A percentile compares a stretch with the other conserved stretches of the same genome.
These are phyloP conservation scores for Leucoagaricus sp. DNA, from an alignment of 1,284 basidiomycete species.

Conservation along the genomic window DNA sequence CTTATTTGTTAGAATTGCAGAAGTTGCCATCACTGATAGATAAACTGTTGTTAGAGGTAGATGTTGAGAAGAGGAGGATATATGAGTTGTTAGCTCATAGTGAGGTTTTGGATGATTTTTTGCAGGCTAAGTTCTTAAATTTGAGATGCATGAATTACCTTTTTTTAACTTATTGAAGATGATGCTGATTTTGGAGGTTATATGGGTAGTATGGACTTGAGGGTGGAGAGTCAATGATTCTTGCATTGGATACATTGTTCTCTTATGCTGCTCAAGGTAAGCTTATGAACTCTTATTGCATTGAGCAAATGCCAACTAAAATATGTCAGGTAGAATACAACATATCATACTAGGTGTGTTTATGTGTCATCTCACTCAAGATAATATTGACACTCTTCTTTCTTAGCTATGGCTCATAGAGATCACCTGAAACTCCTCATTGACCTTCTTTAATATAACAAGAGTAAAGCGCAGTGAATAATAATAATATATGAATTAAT, in stretches of 20 bases:
- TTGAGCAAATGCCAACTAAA: neutral
- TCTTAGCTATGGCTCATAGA: conserved; percentile 76
- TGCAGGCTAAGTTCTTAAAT: conserved; percentile 83
- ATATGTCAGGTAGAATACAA: conserved; percentile 58
- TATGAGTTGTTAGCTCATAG: conserved; percentile 71
- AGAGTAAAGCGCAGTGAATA: no score
- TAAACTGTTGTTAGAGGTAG: conserved; percentile 26
- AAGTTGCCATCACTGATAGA: conserved; percentile 38
- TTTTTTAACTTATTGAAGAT: neutral
- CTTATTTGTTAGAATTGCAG: conserved; percentile 76
- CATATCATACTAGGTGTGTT: conserved; percentile 62
- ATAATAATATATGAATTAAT: no score
- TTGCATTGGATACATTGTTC: conserved; percentile 79
- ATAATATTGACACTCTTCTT: neutral
- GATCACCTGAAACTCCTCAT: conserved; percentile 90
- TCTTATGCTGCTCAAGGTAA: conserved; percentile 62
- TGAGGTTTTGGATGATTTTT: conserved; percentile 82
- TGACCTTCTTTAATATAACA: conserved; percentile 70
- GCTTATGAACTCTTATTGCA: conserved; percentile 9
- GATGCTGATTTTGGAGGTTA: neutral
- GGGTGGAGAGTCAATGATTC: conserved; percentile 89
- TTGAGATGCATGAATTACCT: conserved; percentile 59
- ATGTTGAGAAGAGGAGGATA: conserved; percentile 49
- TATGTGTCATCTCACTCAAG: neutral
- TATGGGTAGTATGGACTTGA: conserved; percentile 78